Evolutionary conservation across 2,329 filamentous ascomycete genomes (phyloP), one percentile per base, ranked within the genome.

Genomic region (Trichoderma koningiopsis): DNA sequence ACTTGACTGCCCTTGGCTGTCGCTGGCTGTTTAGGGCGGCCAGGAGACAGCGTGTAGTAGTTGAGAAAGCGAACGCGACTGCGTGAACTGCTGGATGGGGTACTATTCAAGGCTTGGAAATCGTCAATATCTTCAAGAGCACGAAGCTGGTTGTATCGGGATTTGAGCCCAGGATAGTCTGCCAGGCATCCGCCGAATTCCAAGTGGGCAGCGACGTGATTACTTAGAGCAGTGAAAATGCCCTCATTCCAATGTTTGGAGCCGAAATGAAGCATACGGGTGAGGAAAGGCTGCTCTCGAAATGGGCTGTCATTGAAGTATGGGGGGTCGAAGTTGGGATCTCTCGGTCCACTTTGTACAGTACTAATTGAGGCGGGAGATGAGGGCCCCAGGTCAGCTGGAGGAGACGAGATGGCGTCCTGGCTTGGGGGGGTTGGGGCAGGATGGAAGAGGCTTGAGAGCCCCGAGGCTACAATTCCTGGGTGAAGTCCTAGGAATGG

Each of bases 401-500:
- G 69, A 27, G 53, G 58, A 7, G 53, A 22, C 35, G 37, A 58
- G 22, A 53, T 4, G 63, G 27, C 29, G 27, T 19, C n/a, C 33
- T 67, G 55, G 5, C 29, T 69, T 53, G 71, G 69, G 6, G 72
- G 73, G 27, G 73, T 75, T 16, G 81, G 77, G 13, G 82, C 79
- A 4, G 83, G 79, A 43, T 84, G 81, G 78, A 97, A 96, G 13
- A 97, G 84, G 75, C 92, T 95, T 2, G 89, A 87, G 66, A 97
- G 86, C 2, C 94, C 93, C 47, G 92, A 92, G n/a, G 89, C 87
- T 53, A 97, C 87, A 53, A 97, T 91, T 6, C 94, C 92, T 1
- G 93, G 94, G 79, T 97, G 93, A 77, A 97, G 91, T 4, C 94
- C 94, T 6, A 97, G 83, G 70, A 96, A 93, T 0, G 94, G 94